Percentiles rank a stretch among this genome's conserved stretches.
These are phyloP conservation scores for Coniferiporia weirii DNA, from an alignment of 1,284 basidiomycete genomes.

Conservation along the genomic window DNA sequence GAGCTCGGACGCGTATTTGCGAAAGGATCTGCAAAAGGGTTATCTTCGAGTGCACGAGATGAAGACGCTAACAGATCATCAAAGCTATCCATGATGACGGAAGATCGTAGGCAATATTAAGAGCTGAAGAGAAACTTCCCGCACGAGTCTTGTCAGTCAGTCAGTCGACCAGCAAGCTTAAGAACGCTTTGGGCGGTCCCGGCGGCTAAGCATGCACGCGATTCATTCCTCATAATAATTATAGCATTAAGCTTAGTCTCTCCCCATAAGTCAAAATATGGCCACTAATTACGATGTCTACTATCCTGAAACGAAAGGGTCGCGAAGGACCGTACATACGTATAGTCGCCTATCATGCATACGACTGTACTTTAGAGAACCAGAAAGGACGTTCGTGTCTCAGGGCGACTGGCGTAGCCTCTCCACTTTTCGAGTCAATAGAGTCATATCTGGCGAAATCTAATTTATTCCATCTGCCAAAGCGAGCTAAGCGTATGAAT, in stretches of 20 bases:
- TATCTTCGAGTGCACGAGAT: slow-evolving; percentile 56
- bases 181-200: no score
- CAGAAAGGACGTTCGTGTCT: slow-evolving; percentile 87
- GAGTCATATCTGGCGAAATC: slow-evolving; percentile 73
- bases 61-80: slow-evolving; percentile 67
- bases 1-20: slow-evolving; percentile 54
- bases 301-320: no score
- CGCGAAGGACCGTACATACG: no score
- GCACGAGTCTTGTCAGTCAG: no score
- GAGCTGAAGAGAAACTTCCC: no score
- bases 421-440: slow-evolving; percentile 70
- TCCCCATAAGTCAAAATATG: no score
- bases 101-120: no score
- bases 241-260: no score
- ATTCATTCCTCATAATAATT: no score
- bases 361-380: slow-evolving; percentile 83
- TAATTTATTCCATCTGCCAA: slow-evolving; percentile 75
- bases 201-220: no score
- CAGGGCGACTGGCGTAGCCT: slow-evolving; percentile 64
- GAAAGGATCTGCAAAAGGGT: slow-evolving; percentile 76
- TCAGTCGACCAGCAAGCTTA: no score
- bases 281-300: no score
- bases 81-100: slow-evolving; percentile 57
- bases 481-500: neutral
- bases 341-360: slow-evolving; percentile 18